Base-by-base conservation (phyloP, 495 filamentous ascomycete genomes). In the Hypoxylon trugodes region DNA sequence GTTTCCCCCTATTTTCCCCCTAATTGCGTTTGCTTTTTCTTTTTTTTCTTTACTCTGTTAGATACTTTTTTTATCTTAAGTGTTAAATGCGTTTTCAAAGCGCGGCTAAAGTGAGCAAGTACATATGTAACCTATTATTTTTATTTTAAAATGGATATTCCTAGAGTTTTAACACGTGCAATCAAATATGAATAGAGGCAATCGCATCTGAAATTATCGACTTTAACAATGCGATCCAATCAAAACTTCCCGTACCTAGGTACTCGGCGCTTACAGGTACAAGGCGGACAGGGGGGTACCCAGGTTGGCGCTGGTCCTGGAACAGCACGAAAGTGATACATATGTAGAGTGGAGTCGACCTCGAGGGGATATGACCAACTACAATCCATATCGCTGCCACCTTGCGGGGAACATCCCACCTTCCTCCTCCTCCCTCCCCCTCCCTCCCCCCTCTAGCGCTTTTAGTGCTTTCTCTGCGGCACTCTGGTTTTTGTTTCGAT, bases 201-300 rank as follows among this genome's bases (percentile, higher is more conserved):
- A 26, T 64, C 26, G 16, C 40, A 19, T 38, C 15, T 54, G 28
- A 53, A 32, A 65, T 60, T 49, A 13, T 19, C 30, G 4, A 5
- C 18, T 9, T 35, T 24, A 28, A 7, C 30, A 1, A 18, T 30
- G 5, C 42, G 51, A 37, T 16, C 65, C 65, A 71, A 71, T 69
- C 54, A 69, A 4, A n/a, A n/a, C n/a, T n/a, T n/a, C n/a, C n/a
- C n/a, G 30, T 18, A 16, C 32, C 33, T n/a, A n/a, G 22, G 51
- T 43, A 61, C 42, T 46, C 42, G 46, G 69, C 66, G 69, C 66
- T 60, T 69, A 71, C 46, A 65, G 30, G 68, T 50, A 70, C 43
- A 65, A 40, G 67, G 54, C 52, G 43, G 40, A 12, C 30, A 47
- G 41, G 63, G 56, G 57, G 21, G 5, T 7, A 1, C 7, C 18